Evolutionary conservation across 108 stramenopile genomes (phyloP).

Genomic region (Schizochytrium sp.): DNA sequence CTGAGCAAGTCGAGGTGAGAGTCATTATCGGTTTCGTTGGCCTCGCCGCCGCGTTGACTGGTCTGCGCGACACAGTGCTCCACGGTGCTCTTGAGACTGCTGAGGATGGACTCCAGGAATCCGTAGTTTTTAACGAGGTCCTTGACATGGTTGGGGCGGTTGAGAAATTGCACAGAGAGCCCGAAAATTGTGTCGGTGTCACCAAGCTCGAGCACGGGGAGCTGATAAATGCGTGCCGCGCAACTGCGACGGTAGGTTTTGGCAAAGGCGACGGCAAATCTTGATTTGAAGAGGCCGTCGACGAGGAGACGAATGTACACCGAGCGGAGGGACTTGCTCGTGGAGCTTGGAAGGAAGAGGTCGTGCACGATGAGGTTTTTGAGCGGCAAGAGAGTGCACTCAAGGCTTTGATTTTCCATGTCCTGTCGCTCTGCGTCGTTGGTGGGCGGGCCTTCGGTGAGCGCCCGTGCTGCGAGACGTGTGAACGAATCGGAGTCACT

Average conservation of each 20-base stretch:
- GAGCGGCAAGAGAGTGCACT: background rate
- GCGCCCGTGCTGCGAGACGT: background rate
- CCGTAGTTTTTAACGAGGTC: background rate
- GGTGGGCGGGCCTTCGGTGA: background rate
- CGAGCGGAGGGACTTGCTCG: background rate
- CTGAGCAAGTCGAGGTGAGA: background rate
- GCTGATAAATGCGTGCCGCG: background rate
- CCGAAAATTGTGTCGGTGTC: background rate
- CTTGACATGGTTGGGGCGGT: slow-evolving; percentile 8
- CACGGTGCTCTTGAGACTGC: background rate
- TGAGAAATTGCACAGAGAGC: slow-evolving; percentile 12
- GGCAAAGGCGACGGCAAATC: background rate
- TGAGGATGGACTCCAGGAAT: background rate
- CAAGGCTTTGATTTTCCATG: background rate
- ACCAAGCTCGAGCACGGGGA: background rate
- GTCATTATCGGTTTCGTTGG: no score
- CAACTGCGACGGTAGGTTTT: background rate
- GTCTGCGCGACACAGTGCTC: background rate
- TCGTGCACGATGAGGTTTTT: background rate
- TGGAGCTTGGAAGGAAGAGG: background rate
- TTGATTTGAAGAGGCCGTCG: background rate
- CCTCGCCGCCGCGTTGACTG: no score
- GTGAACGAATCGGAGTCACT: background rate
- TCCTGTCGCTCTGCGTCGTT: background rate
- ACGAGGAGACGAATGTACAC: background rate